Percentiles rank a stretch among this genome's conserved stretches.
These are phyloP conservation scores for Hemileccinum rubropunctum DNA, from an alignment of 768 basidiomycete species.

Conservation along the genomic window DNA sequence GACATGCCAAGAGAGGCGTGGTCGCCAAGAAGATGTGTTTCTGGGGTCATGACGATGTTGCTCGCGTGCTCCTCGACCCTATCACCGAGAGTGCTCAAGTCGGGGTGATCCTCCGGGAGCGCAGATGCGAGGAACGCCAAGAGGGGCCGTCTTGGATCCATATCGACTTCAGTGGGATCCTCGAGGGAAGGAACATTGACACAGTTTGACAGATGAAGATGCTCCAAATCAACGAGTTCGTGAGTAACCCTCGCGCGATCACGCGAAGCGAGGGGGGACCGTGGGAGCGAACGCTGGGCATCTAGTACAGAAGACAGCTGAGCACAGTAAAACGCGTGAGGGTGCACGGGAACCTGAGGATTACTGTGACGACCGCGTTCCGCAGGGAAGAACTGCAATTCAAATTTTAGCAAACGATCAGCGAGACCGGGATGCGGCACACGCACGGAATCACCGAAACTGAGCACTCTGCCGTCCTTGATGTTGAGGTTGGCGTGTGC, in stretches of 20 bases:
- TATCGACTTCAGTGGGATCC: slow-evolving; percentile 26
- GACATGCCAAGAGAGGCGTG: slow-evolving; percentile 37
- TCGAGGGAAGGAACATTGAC: slow-evolving; percentile 29
- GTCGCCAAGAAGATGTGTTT: slow-evolving; percentile 46
- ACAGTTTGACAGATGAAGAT: slow-evolving; percentile 59
- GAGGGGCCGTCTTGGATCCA: slow-evolving; percentile 54
- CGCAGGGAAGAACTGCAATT: slow-evolving; percentile 69
- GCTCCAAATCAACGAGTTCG: slow-evolving; percentile 33
- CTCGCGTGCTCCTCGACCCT: slow-evolving; percentile 41
- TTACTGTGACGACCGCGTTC: slow-evolving; percentile 19
- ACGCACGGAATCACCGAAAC: slow-evolving; percentile 84
- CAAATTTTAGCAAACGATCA: too few species aligned
- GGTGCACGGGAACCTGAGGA: slow-evolving; percentile 34
- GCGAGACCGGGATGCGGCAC: too few species aligned
- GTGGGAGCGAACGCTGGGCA: slow-evolving; percentile 30
- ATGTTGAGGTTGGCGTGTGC: slow-evolving; percentile 94
- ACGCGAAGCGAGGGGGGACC: neutral
- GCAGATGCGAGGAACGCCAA: slow-evolving; percentile 79
- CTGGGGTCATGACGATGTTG: slow-evolving; percentile 44
- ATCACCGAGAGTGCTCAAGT: slow-evolving; percentile 38
- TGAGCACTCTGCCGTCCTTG: slow-evolving; percentile 76
- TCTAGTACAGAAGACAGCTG: slow-evolving; percentile 36
- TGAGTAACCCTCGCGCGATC: slow-evolving; percentile 15
- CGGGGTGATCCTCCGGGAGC: slow-evolving; percentile 44
- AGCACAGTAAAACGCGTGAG: slow-evolving; percentile 55